A percentile compares a stretch with the other conserved stretches of the same genome.
phyloP scores from a whole-genome alignment of 768 basidiomycete genomes.

The Mycena crocata region DNA sequence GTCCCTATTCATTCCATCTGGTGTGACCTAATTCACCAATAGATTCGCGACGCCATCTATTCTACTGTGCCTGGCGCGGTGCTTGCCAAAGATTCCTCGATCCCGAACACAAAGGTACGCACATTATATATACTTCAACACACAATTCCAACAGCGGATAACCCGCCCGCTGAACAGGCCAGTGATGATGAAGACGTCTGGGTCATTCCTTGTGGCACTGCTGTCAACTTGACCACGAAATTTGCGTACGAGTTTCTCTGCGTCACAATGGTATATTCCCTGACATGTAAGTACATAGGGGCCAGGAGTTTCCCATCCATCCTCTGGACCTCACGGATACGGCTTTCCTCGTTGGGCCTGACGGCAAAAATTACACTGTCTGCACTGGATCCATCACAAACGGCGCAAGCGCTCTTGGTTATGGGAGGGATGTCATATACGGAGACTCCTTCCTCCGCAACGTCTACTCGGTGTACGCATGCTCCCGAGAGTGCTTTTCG shows the following conservation, averaged over 20 bases:
- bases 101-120: conserved; percentile 15
- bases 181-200: conserved; percentile 44
- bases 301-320: conserved; percentile 51
- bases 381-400: conserved; percentile 51
- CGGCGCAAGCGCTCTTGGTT: conserved; percentile 37
- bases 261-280: conserved; percentile 10
- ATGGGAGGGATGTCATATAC: conserved; percentile 52
- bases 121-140: too few species aligned
- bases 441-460: conserved; percentile 61
- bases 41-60: conserved; percentile 50
- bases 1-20: neutral
- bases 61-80: conserved; percentile 50
- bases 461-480: conserved; percentile 57
- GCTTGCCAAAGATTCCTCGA: conserved; percentile 27
- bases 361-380: conserved; percentile 49
- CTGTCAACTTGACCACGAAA: conserved; percentile 47
- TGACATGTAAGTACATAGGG: conserved; percentile 35
- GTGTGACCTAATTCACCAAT: neutral
- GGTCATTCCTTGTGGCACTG: conserved; percentile 53
- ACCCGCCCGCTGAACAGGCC: too few species aligned
- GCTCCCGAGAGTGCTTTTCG: neutral
- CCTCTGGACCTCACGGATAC: conserved; percentile 56
- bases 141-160: too few species aligned
- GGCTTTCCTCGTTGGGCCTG: conserved; percentile 34
- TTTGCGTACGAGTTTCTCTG: conserved; percentile 49